Base-by-base conservation (phyloP, 805 yeast species). In the Ogataea glucozyma region DNA sequence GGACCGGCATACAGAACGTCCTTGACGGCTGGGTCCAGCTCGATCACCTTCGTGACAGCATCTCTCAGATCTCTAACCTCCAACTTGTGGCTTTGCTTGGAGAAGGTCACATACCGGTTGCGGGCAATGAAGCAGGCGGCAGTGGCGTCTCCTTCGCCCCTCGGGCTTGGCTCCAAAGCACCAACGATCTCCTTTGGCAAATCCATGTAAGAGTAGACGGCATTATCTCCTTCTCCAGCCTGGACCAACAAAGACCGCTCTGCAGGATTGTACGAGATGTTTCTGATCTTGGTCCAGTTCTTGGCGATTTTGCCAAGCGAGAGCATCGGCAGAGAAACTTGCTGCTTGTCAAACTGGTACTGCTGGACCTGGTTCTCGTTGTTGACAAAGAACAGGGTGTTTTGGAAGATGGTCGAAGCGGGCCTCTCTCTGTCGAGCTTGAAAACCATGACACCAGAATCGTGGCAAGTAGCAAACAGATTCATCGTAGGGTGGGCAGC, bases 361-460 rank as follows among this genome's bases (percentile, higher is more conserved):
- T 79, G 70, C 65, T 88, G 95, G 40, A 91, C 82, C 64, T 88
- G 95, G 65, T 85, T 88, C 61, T 88, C 96, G 47, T 79, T 76
- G 66, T 88, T 88, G 56, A 89, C 80, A 60, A 76, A 91, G 48
- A 77, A 78, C 55, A 93, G 66, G 56, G 76, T 81, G 66, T 86
- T 86, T 61, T 86, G 93, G 67, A 74, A 76, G 24, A 79, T 58
- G 4, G 86, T 66, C 56, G 79, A 78, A n/a, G 97, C 95, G 11
- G 99, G 98, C 65, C 99, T 83, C 73, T 93, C 99, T 64, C 98
- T 85, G 65, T 88, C 97, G 48, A 93, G 76, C 70, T 93, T 93
- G 78, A 93, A 95, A 38, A 93, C 96, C 95, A 90, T 90, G 22
- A 89, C 95, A 64, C 99, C 99, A 12, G 89, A 76, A 66, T 95